Evolutionary conservation across 805 yeast species (phyloP).

Genomic region (Brettanomyces bruxellensis): DNA sequence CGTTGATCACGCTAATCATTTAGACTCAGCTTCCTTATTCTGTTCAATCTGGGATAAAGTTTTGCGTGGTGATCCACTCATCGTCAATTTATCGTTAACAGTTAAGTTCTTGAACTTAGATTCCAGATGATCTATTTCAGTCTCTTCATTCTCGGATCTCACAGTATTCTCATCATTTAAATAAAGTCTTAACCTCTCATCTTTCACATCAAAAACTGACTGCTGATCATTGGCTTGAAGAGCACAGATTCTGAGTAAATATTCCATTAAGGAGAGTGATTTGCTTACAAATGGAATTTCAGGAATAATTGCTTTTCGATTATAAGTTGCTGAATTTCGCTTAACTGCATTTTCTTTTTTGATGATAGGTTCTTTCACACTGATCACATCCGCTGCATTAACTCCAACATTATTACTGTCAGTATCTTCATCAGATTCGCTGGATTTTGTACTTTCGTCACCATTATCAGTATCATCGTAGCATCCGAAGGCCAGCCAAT

Average conservation of each 20-base stretch:
- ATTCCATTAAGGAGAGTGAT: conserved; percentile 51
- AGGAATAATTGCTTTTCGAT: conserved; percentile 8
- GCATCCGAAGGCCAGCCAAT: conserved; percentile 47
- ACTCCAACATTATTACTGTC: neutral
- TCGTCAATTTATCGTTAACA: neutral
- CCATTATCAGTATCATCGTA: conserved; percentile 23
- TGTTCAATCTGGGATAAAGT: too few relatives aligned
- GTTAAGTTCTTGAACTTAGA: neutral
- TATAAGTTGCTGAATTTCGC: neutral
- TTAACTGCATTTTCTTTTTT: conserved; percentile 11
- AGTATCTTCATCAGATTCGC: conserved; percentile 15
- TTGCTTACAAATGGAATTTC: too few relatives aligned
- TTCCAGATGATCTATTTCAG: neutral
- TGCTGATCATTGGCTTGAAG: conserved; percentile 52
- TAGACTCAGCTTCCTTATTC: too few relatives aligned
- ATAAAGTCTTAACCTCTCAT: conserved; percentile 55
- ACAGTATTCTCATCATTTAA: conserved; percentile 45
- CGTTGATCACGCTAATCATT: too few relatives aligned
- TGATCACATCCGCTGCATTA: conserved; percentile 6
- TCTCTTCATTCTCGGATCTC: neutral
- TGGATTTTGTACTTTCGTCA: conserved; percentile 19
- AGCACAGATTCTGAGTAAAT: conserved; percentile 48
- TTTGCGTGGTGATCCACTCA: neutral
- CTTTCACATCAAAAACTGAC: conserved; percentile 46
- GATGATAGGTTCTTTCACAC: conserved; percentile 10